Evolutionary conservation across 2,329 filamentous ascomycete genomes (phyloP), one percentile per base, ranked within the genome.

Genomic region (Paecilomyces sp.): DNA sequence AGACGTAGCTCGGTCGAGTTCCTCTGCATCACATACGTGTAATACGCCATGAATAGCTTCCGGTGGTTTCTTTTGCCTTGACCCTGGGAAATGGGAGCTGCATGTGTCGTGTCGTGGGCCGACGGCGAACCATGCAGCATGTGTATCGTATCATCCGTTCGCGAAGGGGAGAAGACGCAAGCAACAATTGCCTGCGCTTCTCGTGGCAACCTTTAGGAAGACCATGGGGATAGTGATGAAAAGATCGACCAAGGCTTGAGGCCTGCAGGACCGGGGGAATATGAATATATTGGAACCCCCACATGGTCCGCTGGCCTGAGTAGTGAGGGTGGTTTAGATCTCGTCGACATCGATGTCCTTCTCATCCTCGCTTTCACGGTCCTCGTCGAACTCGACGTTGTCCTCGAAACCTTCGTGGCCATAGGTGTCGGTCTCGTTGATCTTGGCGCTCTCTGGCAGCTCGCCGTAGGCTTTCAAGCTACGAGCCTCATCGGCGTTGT

Each of bases 321-420:
- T 66, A 65, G 62, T 68, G 63, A 60, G 55, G 62, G 55, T 31
- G 47, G 58, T 73, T 85, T 87, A 97, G 77, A 97, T 96, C 78
- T 97, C 92, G 81, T 97, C 93, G 75, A 96, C 91, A 76, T 95
- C 91, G 72, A 97, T 87, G 69, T 96, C 91, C 82, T 91, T 92
- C 74, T 83, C 86, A 64, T 83, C 84, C 70, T 80, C 81, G 61
- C 77, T 82, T 65, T 90, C 88, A 66, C 88, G 83, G 78, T 96
- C 93, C 77, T 97, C 92, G 80, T 95, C 94, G 82, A 97, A 97
- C 82, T 97, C 94, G 83, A 99, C 96, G 80, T 94, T 94, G 81
- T 96, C 91, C 78, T 94, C 93, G 76, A 96, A 89, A 77, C 92
- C 92, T 77, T 92, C 90, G 78, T 92, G 90, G 72, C 91, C 86